Evolutionary conservation across 2,329 filamentous ascomycete species (phyloP).

Genomic region (Venturia effusa): DNA sequence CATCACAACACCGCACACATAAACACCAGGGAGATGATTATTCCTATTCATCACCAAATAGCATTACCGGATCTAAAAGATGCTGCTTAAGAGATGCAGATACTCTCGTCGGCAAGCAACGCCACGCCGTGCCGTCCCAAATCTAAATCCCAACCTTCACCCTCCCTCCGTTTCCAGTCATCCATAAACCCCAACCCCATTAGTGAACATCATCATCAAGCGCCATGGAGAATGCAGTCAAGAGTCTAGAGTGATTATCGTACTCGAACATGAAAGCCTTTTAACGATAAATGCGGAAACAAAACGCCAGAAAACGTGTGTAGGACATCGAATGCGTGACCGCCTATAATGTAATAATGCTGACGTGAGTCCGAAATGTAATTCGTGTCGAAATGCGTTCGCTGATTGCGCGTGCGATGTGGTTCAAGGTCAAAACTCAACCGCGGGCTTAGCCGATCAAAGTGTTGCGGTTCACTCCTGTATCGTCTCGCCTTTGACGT

Average conservation of each 20-base stretch:
- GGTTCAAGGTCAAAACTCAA: background rate
- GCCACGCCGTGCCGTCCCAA: background rate
- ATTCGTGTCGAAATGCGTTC: background rate
- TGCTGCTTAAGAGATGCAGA: background rate
- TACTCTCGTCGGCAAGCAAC: background rate
- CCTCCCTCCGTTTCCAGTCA: background rate
- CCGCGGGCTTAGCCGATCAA: background rate
- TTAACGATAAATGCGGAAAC: background rate
- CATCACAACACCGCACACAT: no score
- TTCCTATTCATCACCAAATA: no score
- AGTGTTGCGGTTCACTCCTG: background rate
- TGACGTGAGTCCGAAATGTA: background rate
- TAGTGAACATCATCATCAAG: background rate
- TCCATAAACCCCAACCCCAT: background rate
- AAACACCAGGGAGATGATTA: no score
- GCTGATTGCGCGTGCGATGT: background rate
- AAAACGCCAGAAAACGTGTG: background rate
- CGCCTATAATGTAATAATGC: background rate
- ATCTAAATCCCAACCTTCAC: background rate
- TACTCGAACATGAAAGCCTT: background rate
- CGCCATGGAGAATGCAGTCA: background rate
- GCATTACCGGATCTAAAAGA: background rate
- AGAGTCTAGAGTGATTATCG: background rate
- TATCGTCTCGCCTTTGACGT: conserved; percentile 4
- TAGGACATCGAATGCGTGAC: background rate